phyloP scores from a whole-genome alignment of 2,329 filamentous ascomycete genomes.

The Stachybotrys chartarum region DNA sequence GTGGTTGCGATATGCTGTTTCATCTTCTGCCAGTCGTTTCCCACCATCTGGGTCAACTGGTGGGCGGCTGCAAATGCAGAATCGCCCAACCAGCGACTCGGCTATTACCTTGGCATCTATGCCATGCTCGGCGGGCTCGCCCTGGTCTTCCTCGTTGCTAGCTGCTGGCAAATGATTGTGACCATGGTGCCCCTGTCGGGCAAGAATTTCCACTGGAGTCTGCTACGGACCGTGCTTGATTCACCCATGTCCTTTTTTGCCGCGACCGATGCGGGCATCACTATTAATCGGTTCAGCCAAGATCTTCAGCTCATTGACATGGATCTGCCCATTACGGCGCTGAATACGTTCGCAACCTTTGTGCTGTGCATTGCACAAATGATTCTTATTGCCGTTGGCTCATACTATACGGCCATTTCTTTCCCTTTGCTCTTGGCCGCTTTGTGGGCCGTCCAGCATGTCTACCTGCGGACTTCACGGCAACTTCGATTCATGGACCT shows the following conservation, averaged over 20 bases:
- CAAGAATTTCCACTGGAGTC: conserved; percentile 11
- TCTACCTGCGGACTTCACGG: conserved; percentile 40
- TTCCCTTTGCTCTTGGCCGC: conserved; percentile 3
- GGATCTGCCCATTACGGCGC: conserved; percentile 19
- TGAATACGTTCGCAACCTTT: conserved; percentile 13
- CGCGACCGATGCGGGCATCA: conserved; percentile 23
- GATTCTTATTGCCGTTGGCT: conserved; percentile 9
- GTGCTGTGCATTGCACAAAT: conserved; percentile 13
- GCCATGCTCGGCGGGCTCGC: conserved; percentile 10
- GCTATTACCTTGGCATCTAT: conserved; percentile 15
- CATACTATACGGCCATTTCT: conserved; percentile 10
- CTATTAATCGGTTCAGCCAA: conserved; percentile 31
- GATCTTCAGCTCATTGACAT: conserved; percentile 31
- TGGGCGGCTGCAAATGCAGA: conserved; percentile 14
- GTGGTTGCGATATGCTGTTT: conserved; percentile 14
- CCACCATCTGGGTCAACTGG: conserved; percentile 18
- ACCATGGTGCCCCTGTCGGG: conserved; percentile 15
- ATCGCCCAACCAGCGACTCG: conserved; percentile 8
- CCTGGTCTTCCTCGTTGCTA: conserved; percentile 9
- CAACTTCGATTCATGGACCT: conserved; percentile 46
- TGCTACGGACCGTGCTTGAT: conserved; percentile 13
- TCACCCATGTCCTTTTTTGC: conserved; percentile 27
- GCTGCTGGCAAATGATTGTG: conserved; percentile 17
- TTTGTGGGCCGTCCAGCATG: conserved; percentile 8
- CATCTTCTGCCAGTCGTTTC: conserved; percentile 16